Base-by-base conservation (phyloP, 371 early-diverging fungal genomes). In the Mortierella sp. region DNA sequence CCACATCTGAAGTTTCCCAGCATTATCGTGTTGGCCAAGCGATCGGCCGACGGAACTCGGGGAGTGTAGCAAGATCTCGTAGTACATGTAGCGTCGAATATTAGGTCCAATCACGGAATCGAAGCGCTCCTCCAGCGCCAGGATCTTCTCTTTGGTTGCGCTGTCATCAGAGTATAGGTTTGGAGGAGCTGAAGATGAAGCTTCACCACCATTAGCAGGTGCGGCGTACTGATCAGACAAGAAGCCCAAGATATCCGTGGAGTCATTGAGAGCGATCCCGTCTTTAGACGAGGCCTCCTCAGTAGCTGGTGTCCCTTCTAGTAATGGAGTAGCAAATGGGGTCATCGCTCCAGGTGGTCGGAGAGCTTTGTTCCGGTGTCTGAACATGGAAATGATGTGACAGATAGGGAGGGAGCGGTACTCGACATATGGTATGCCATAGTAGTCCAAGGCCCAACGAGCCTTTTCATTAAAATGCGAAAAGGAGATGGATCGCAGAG, bases 391-490 rank as follows among this genome's bases (percentile, higher is more conserved):
- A n/a, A 72, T 16, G 15, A 69, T 41, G 28, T 81, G 82, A 33
- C 50, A 58, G n/a, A 72, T 9, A 1, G 82, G 82, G 19, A 81
- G 21, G 15, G 69, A 69, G 4, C 76, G 72, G 61, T 72, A 63
- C 45, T 81, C 82, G 55, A 69, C 50, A 19, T 81, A 76, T 3
- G 82, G 82, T 15, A 81, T 58, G 16, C 48, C n/a, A 41, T 72
- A 81, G 73, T 81, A 81, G 50, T 81, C 82, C 53, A 81, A 38
- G 7, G 73, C 76, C 82, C 82, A 81, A 13, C 82, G 58, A 1
- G 76, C 76, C 70, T 81, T 81, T 63, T 81, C 82, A 61, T 76
- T 76, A 61, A 40, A 81, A 69, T 81, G 82, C 10, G 82, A 81
- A n/a, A 81, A 72, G 67, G 50, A 28, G 47, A 81, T 76, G 33